A percentile compares a stretch with the other conserved stretches of the same genome.
These are phyloP conservation scores for Fusarium musae DNA, from an alignment of 2,329 filamentous ascomycete species.

Conservation along the genomic window DNA sequence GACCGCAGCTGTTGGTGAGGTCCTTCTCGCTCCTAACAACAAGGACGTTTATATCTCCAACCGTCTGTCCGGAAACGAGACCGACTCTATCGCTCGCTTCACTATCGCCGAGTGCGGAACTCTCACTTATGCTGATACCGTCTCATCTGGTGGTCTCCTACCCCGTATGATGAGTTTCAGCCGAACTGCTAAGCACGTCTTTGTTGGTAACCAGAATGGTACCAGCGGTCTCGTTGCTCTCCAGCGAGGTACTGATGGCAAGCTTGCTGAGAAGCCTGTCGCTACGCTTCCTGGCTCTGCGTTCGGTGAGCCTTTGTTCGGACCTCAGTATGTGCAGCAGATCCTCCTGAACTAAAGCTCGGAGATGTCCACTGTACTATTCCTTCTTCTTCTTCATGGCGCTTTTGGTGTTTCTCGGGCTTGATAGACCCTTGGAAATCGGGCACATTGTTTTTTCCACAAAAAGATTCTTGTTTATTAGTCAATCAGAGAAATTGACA, in stretches of 20 bases:
- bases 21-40: slow-evolving; percentile 55
- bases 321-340: slow-evolving; percentile 51
- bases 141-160: slow-evolving; percentile 50
- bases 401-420: slow-evolving; percentile 32
- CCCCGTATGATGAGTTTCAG: slow-evolving; percentile 61
- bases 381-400: slow-evolving; percentile 19
- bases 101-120: slow-evolving; percentile 45
- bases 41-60: slow-evolving; percentile 63
- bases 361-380: background rate
- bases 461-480: slow-evolving; percentile 8
- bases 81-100: slow-evolving; percentile 62
- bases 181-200: slow-evolving; percentile 53
- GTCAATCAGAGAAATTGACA: slow-evolving; percentile 15
- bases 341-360: slow-evolving; percentile 33
- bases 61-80: slow-evolving; percentile 57
- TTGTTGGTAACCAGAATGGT: slow-evolving; percentile 61
- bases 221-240: slow-evolving; percentile 54
- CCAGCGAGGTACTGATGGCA: slow-evolving; percentile 46
- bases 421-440: slow-evolving; percentile 11
- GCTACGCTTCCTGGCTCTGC: slow-evolving; percentile 40
- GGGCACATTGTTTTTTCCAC: background rate
- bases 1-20: slow-evolving; percentile 57
- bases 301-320: slow-evolving; percentile 46
- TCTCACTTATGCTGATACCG: slow-evolving; percentile 49
- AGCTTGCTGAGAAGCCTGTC: slow-evolving; percentile 43